Evolutionary conservation across 176 grass and related monocot genomes (phyloP).

Genomic region (Hsuehochloa calcarea): DNA sequence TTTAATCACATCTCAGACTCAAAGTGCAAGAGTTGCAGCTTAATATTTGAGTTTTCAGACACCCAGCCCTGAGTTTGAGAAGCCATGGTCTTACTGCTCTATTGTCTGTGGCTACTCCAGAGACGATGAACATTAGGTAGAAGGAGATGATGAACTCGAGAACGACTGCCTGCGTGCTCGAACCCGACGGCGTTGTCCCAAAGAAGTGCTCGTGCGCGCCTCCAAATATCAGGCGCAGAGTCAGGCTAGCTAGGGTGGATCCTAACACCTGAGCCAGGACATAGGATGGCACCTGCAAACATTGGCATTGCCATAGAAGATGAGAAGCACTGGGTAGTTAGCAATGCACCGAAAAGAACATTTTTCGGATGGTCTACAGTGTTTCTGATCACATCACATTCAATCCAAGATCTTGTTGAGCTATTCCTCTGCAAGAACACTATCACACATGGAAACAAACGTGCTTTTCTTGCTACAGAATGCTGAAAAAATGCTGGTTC

Average conservation of each 20-base stretch:
- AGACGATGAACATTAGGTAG: slow-evolving; percentile 91
- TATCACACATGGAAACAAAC: not conserved
- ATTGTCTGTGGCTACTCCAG: slow-evolving; percentile 85
- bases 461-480: not conserved
- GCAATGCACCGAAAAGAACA: not conserved
- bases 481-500: not conserved
- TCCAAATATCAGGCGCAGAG: slow-evolving; percentile 64
- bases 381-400: not conserved
- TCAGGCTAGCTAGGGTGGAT: slow-evolving; percentile 57
- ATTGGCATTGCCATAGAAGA: not conserved
- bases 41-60: not conserved
- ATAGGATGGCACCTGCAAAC: slow-evolving; percentile 64
- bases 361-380: not conserved
- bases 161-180: slow-evolving; percentile 55
- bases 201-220: slow-evolving; percentile 48
- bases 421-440: not conserved
- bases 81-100: slow-evolving; percentile 46
- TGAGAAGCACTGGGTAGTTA: not conserved
- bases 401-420: not conserved
- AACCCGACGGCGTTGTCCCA: slow-evolving; percentile 60
- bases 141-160: slow-evolving; percentile 86
- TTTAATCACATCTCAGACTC: not conserved
- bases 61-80: not conserved
- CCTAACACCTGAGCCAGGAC: slow-evolving; percentile 57
- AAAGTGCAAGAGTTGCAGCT: not conserved